A percentile compares a stretch with the other conserved stretches of the same genome.
These are phyloP conservation scores for Sequoiadendron giganteum DNA, from an alignment of 75 land plant species.

Conservation along the genomic window DNA sequence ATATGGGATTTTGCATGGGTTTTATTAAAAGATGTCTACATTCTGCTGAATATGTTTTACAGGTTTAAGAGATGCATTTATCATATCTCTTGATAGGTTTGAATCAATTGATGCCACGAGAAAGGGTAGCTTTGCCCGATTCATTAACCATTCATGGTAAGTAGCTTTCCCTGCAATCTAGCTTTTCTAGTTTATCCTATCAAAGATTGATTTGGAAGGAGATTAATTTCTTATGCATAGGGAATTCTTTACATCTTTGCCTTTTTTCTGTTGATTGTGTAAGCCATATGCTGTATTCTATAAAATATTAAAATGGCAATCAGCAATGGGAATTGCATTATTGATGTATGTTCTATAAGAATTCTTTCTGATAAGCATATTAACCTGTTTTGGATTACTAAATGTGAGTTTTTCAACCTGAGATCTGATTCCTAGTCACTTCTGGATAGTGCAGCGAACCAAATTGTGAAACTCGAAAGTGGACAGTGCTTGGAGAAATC, in stretches of 20 bases:
- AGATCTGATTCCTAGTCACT: background rate
- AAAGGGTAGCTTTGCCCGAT: slow-evolving; percentile 86
- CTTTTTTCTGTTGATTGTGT: background rate
- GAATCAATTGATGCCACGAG: slow-evolving; percentile 84
- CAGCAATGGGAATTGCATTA: background rate
- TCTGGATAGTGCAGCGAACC: slow-evolving; percentile 61
- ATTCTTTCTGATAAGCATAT: background rate
- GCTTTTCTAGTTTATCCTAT: background rate
- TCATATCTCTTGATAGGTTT: slow-evolving; percentile 63
- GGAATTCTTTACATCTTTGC: background rate
- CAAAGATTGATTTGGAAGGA: background rate
- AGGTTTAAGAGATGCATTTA: slow-evolving; percentile 79
- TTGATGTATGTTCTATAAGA: background rate
- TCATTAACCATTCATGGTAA: slow-evolving; percentile 94
- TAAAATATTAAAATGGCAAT: background rate
- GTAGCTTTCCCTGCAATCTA: background rate
- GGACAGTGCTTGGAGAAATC: slow-evolving; percentile 80
- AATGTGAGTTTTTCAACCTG: background rate
- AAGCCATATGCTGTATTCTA: background rate
- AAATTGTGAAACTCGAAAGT: slow-evolving; percentile 86
- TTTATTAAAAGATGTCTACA: slow-evolving; percentile 3
- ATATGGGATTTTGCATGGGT: background rate
- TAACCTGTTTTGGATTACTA: background rate
- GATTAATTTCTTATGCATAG: background rate
- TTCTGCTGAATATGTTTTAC: slow-evolving; percentile 17